Evolutionary conservation across 2,329 filamentous ascomycete species (phyloP).

Genomic region (Xylariaceae sp.): DNA sequence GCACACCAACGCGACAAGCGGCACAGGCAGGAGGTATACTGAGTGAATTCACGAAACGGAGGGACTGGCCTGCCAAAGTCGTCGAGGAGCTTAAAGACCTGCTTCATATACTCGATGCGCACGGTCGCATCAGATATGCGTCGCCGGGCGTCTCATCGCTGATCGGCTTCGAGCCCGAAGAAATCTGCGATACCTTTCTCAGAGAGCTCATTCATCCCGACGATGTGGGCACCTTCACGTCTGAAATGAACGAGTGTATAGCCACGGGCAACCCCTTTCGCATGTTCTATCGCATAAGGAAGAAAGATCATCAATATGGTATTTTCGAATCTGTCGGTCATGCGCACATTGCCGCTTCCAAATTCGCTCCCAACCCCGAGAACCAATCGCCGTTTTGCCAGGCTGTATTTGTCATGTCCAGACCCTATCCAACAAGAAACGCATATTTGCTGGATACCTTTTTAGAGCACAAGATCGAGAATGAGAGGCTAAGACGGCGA

Average conservation of each 20-base stretch:
- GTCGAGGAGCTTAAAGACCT: conserved; percentile 88
- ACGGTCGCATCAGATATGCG: conserved; percentile 80
- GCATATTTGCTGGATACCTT: conserved; percentile 84
- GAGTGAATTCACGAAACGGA: conserved; percentile 57
- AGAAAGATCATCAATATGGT: conserved; percentile 65
- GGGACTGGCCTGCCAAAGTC: conserved; percentile 82
- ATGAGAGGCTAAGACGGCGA: conserved; percentile 77
- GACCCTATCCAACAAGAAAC: conserved; percentile 86
- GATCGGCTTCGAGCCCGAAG: conserved; percentile 69
- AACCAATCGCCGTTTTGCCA: conserved; percentile 71
- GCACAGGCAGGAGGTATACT: conserved; percentile 40
- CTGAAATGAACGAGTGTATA: conserved; percentile 87
- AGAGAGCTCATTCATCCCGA: conserved; percentile 82
- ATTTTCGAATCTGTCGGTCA: conserved; percentile 94
- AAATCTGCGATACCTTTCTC: conserved; percentile 72
- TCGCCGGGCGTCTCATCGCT: conserved; percentile 72
- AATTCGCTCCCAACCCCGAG: conserved; percentile 57
- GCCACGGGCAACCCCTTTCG: conserved; percentile 74
- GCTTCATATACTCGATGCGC: conserved; percentile 78
- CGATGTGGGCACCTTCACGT: conserved; percentile 75
- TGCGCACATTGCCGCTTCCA: conserved; percentile 74
- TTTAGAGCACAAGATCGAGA: conserved; percentile 94
- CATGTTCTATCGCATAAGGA: conserved; percentile 82
- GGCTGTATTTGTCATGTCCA: conserved; percentile 89
- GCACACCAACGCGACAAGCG: conserved; percentile 19